Evolutionary conservation across 306 rosid species (phyloP), one percentile per base, ranked within the genome.

Genomic region (Cucurbita argyrosperma): DNA sequence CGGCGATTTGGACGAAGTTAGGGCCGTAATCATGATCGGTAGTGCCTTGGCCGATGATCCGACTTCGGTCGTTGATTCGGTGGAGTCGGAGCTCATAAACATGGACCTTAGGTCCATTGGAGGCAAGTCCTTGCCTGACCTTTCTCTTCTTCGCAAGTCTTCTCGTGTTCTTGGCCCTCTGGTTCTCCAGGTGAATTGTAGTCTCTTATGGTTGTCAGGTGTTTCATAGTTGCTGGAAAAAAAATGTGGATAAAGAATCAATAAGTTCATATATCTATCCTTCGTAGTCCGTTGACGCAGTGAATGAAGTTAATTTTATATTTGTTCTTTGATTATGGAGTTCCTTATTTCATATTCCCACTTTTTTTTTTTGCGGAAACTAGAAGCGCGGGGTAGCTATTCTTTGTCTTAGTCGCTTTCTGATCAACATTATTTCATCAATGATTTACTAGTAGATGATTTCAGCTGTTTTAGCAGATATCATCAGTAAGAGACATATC

Each of bases 401-500:
- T 6, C 16, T 51, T 13, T 21, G 16, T 16, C 37, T 30, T 55
- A 4, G 5, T 77, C 39, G 13, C 19, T 58, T 57, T 59, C 30
- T 42, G n/a, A 39, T 19, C 40, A 7, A 67, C 40, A 10, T 46
- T 15, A 37, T 18, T 71, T 71, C 49, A 52, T 53, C 4, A 30
- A 50, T 71, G 75, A 71, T 71, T 52, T 37, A 51, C 8, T 71
- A 71, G 62, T 51, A 71, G 47, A 52, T 23, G 49, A 23, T 56
- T 45, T 50, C 64, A 71, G 72, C 70, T 75, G 23, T 74, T 79
- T 62, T 51, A 13, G 76, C 88, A 94, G 97, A 81, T 94, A 82
- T 82, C 90, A 77, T 86, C 92, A 4, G 95, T 76, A 65, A 89
- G 86, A 81, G 97, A 91, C 76, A 77, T 94, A 67, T 80, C 91